Percentiles rank a stretch among this genome's conserved stretches.
Evolutionary conservation across 129 eudicot genomes (phyloP).

Genomic region (Centrapalus pauciflorus): DNA sequence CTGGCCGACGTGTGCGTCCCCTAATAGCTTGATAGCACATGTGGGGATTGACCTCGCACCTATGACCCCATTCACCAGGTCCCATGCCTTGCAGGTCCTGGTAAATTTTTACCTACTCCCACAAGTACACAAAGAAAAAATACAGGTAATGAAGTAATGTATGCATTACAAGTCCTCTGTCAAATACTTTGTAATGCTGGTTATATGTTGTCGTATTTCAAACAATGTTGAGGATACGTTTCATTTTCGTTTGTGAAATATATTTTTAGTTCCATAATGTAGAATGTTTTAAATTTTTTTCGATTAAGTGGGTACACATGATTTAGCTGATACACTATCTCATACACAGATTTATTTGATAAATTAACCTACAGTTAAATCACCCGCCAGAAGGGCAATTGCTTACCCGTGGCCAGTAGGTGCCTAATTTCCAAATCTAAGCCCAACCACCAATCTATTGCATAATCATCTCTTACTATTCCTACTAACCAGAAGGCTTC

Average conservation of each 20-base stretch:
- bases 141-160: no score
- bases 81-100: no score
- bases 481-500: background rate
- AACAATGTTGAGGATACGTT: background rate
- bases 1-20: no score
- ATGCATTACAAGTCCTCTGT: no score
- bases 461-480: background rate
- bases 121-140: no score
- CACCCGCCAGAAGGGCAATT: background rate
- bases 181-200: background rate
- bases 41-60: no score
- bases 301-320: background rate
- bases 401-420: background rate
- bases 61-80: no score
- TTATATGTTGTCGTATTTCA: background rate
- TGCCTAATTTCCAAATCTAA: background rate
- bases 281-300: background rate
- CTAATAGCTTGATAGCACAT: no score
- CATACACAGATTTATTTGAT: background rate
- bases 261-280: background rate
- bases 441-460: background rate
- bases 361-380: background rate
- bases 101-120: no score
- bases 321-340: background rate
- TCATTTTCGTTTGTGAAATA: background rate